Percentiles rank a stretch among this genome's conserved stretches.
phyloP scores from a whole-genome alignment of 106 monocot species.

The Allium fistulosum region DNA sequence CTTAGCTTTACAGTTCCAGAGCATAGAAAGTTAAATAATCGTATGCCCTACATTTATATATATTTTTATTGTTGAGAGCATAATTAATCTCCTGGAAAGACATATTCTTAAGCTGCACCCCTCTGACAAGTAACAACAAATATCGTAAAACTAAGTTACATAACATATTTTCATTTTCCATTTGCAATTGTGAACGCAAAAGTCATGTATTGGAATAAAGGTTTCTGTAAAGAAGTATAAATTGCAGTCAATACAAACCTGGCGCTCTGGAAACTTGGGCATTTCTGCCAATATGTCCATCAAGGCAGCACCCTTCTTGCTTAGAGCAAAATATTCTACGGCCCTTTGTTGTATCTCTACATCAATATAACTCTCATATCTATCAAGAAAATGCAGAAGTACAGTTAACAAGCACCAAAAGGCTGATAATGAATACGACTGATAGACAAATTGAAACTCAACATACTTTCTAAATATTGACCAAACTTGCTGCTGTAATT shows the following conservation, averaged over 20 bases:
- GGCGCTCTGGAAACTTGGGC: slow-evolving; percentile 98
- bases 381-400: slow-evolving; percentile 13
- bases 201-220: too few relatives aligned
- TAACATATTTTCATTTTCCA: too few relatives aligned
- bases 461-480: slow-evolving; percentile 86
- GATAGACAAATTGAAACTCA: background rate
- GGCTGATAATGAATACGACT: background rate
- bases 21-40: too few relatives aligned
- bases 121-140: too few relatives aligned
- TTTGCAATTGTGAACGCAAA: too few relatives aligned
- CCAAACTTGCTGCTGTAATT: slow-evolving; percentile 87
- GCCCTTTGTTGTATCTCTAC: slow-evolving; percentile 99
- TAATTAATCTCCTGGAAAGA: too few relatives aligned
- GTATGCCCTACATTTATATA: too few relatives aligned
- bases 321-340: slow-evolving; percentile 93
- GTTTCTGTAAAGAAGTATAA: background rate
- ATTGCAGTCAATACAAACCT: slow-evolving; percentile 39
- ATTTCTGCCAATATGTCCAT: slow-evolving; percentile 92
- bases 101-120: too few relatives aligned
- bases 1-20: too few relatives aligned
- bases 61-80: too few relatives aligned
- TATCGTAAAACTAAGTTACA: too few relatives aligned
- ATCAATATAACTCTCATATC: slow-evolving; percentile 96
- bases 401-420: background rate
- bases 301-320: slow-evolving; percentile 78